Conservation (phyloP, 73 alveolate genomes). For the Paramecium sexaurelia region DNA sequence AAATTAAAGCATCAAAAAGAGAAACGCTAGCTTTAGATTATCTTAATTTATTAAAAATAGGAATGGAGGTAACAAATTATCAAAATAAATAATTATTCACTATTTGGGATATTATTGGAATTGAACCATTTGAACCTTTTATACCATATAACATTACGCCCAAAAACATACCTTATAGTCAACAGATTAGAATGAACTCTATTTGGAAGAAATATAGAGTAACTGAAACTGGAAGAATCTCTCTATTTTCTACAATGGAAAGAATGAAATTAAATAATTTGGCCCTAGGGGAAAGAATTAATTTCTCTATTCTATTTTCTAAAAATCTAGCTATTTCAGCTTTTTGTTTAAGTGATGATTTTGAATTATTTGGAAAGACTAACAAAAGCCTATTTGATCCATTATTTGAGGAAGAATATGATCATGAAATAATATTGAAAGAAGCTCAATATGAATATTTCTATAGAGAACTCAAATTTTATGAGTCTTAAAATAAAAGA, state of each 20-base stretch:
- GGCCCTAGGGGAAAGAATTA: background rate
- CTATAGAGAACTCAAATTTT: background rate
- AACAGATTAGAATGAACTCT: background rate
- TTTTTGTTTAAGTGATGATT: slow-evolving; percentile 26
- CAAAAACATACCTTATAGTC: background rate
- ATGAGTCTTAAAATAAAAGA: background rate
- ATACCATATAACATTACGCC: background rate
- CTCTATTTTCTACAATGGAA: slow-evolving; percentile 8
- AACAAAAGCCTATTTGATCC: background rate
- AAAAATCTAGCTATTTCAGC: background rate
- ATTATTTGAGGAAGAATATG: background rate
- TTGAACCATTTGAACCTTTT: slow-evolving; percentile 13
- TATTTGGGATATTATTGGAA: slow-evolving; percentile 22
- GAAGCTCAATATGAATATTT: background rate
- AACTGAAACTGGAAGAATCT: background rate
- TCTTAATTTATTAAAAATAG: background rate
- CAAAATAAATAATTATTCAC: background rate
- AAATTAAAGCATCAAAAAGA: background rate
- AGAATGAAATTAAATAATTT: background rate
- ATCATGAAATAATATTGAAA: background rate
- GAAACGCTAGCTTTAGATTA: background rate
- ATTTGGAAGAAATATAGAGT: slow-evolving; percentile 33
- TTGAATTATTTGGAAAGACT: slow-evolving; percentile 24
- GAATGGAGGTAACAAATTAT: background rate
- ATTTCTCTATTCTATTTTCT: background rate